Conservation (phyloP, 345 rosid genomes). For the Lumnitzera littorea region DNA sequence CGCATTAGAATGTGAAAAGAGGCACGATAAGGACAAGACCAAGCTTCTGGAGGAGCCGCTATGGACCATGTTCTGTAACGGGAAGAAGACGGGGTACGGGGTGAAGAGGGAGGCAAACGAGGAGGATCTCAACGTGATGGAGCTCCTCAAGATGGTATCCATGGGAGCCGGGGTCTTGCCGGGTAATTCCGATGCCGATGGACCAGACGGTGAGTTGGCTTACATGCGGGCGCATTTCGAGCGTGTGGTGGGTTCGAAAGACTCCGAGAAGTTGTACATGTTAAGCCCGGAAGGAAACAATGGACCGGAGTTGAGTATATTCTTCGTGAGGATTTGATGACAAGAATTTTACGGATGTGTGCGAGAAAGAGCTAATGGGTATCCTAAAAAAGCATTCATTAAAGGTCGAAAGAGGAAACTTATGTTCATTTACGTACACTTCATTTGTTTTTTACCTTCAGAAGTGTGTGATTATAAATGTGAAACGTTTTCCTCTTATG, state of each 20-base stretch:
- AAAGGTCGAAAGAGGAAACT: too few relatives aligned
- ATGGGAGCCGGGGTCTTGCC: constrained; percentile 94
- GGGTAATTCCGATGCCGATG: constrained; percentile 51
- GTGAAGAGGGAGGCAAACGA: constrained; percentile 56
- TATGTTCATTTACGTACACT: too few relatives aligned
- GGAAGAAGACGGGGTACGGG: constrained; percentile 67
- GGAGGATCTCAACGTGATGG: constrained; percentile 75
- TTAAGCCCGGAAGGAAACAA: constrained; percentile 70
- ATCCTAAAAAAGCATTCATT: too few relatives aligned
- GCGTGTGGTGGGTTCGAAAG: constrained; percentile 72
- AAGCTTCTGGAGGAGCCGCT: constrained; percentile 55
- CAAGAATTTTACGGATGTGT: too few relatives aligned
- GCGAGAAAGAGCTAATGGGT: too few relatives aligned
- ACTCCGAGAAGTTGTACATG: constrained; percentile 79
- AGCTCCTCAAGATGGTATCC: constrained; percentile 60
- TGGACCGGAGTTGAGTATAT: constrained; percentile 83
- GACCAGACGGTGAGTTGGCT: constrained; percentile 63
- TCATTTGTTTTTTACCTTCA: too few relatives aligned
- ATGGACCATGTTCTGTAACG: constrained; percentile 82
- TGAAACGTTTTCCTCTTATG: too few relatives aligned
- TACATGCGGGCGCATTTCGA: constrained; percentile 79
- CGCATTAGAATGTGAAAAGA: constrained; percentile 68
- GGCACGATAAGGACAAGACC: constrained; percentile 39
- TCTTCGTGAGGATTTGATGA: constrained; percentile 55
- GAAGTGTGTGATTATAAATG: too few relatives aligned